Evolutionary conservation across 345 rosid species (phyloP).

Genomic region (Salix koriyanagi): DNA sequence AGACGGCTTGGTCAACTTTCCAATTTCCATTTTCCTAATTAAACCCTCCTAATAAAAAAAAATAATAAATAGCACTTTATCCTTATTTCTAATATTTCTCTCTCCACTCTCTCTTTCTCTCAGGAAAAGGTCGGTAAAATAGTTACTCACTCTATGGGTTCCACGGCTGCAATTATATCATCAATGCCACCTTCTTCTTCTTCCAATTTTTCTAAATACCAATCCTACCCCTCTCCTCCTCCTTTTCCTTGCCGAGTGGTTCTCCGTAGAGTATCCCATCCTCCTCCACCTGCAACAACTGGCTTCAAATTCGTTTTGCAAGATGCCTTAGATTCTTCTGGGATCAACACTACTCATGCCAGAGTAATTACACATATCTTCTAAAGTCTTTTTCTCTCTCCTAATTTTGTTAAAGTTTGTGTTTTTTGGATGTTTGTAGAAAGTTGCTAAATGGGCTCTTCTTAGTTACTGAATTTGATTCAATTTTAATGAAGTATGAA

Average conservation of each 20-base stretch:
- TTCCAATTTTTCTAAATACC: neutral
- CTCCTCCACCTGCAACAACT: neutral
- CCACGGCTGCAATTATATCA: neutral
- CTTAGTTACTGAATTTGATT: neutral
- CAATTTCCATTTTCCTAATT: neutral
- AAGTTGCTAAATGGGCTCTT: neutral
- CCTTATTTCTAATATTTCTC: neutral
- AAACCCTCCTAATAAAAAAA: no score
- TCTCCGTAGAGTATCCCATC: neutral
- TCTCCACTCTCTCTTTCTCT: neutral
- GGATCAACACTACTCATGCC: slow-evolving; percentile 37
- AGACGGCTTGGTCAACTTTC: no score
- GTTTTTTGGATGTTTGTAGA: neutral
- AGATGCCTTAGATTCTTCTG: slow-evolving; percentile 37
- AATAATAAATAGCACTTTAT: neutral
- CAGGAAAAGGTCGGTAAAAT: neutral
- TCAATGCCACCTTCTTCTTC: neutral
- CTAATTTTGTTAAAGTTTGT: neutral
- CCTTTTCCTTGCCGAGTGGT: neutral
- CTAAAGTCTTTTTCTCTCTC: neutral
- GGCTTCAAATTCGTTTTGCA: slow-evolving; percentile 30
- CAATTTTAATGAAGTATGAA: neutral
- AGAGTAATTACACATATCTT: slow-evolving; percentile 17
- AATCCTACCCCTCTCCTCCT: neutral
- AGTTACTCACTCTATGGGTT: neutral